These are phyloP conservation scores for Litsea cubeba DNA, from an alignment of 164 flowering plant species.

Conservation along the genomic window DNA sequence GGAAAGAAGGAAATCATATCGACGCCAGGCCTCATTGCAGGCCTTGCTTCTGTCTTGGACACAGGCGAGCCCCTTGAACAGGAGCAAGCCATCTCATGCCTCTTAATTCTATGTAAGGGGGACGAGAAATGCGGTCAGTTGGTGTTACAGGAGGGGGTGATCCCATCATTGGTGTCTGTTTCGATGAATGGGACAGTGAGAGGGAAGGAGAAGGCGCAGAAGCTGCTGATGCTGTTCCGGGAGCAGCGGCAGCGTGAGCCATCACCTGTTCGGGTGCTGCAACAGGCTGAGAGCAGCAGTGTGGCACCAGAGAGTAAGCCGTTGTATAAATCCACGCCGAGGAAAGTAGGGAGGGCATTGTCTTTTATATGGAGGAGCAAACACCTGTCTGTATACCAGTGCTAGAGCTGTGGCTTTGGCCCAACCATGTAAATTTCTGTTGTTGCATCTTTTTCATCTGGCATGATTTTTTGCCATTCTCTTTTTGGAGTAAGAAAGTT, in stretches of 20 bases:
- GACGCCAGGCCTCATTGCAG: slow-evolving; percentile 41
- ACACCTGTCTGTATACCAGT: slow-evolving; percentile 56
- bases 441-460: slow-evolving; percentile 22
- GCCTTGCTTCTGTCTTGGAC: slow-evolving; percentile 59
- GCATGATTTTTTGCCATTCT: slow-evolving; percentile 7
- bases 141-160: slow-evolving; percentile 91
- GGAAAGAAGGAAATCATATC: slow-evolving; percentile 56
- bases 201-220: slow-evolving; percentile 88
- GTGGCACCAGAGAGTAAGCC: slow-evolving; percentile 36
- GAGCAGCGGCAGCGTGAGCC: slow-evolving; percentile 79
- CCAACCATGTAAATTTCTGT: slow-evolving; percentile 37
- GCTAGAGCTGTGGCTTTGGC: slow-evolving; percentile 15
- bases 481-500: not conserved
- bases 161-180: slow-evolving; percentile 84
- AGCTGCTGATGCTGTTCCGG: slow-evolving; percentile 78
- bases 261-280: slow-evolving; percentile 24
- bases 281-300: slow-evolving; percentile 21
- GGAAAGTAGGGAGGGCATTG: slow-evolving; percentile 45
- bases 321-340: slow-evolving; percentile 46
- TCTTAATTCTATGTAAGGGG: slow-evolving; percentile 53
- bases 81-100: slow-evolving; percentile 81
- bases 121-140: slow-evolving; percentile 60
- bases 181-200: slow-evolving; percentile 82
- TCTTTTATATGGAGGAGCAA: slow-evolving; percentile 69
- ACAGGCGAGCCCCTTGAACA: slow-evolving; percentile 67